phyloP scores from a whole-genome alignment of 805 yeast species.

The Lipomyces starkeyi region DNA sequence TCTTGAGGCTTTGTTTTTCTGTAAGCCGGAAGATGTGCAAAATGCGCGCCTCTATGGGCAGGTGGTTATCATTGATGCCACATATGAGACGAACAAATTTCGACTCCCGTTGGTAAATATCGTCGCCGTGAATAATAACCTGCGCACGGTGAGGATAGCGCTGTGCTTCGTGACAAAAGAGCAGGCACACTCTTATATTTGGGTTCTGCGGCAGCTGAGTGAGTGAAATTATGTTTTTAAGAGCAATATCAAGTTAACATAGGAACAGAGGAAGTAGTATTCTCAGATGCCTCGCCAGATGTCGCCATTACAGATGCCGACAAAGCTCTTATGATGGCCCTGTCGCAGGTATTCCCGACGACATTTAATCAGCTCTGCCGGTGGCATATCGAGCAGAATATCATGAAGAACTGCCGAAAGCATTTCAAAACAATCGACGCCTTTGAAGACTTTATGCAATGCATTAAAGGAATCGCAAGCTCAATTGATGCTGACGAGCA shows the following conservation, averaged over 20 bases:
- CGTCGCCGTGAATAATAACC: too few relatives aligned
- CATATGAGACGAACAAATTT: too few relatives aligned
- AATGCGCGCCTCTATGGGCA: too few relatives aligned
- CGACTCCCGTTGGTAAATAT: too few relatives aligned
- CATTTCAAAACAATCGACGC: neutral
- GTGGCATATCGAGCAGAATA: constrained; percentile 4
- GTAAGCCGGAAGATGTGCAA: too few relatives aligned
- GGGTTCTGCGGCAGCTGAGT: neutral
- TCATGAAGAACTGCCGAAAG: neutral
- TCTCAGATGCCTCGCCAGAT: neutral
- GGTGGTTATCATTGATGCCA: too few relatives aligned
- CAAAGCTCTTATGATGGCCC: constrained; percentile 2
- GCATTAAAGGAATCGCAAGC: neutral
- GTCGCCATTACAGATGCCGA: neutral
- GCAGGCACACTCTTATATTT: neutral
- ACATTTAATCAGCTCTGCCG: neutral
- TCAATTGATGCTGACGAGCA: neutral
- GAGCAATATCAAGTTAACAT: too few relatives aligned
- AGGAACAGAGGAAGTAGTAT: neutral
- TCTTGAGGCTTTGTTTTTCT: neutral
- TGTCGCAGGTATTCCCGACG: neutral
- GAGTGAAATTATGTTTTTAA: too few relatives aligned
- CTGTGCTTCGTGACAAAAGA: neutral
- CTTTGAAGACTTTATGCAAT: neutral
- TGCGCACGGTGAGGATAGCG: neutral